Evolutionary conservation across 768 basidiomycete genomes (phyloP).

Genomic region (Kwoniella heveanensis): DNA sequence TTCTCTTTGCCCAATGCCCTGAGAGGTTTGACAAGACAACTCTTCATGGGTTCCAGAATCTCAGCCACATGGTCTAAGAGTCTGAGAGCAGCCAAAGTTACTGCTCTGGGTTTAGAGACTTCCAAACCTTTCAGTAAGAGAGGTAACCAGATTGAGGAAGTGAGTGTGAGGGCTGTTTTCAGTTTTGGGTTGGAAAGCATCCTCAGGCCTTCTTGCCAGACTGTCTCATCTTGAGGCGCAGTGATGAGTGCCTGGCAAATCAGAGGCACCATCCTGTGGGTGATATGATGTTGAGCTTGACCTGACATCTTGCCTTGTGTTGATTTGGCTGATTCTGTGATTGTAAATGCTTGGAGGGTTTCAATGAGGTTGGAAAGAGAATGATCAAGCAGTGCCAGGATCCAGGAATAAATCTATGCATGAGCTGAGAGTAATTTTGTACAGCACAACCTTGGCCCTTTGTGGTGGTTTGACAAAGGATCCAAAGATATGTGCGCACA

Average conservation of each 20-base stretch:
- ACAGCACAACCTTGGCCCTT: conserved; percentile 1
- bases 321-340: conserved; percentile 4
- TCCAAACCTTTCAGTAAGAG: conserved; percentile 44
- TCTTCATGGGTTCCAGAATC: conserved; percentile 42
- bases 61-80: conserved; percentile 32
- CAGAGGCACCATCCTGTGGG: conserved; percentile 48
- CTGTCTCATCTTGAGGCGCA: conserved; percentile 33
- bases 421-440: too few relatives aligned
- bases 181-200: conserved; percentile 39
- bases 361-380: too few relatives aligned
- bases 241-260: conserved; percentile 47
- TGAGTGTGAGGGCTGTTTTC: conserved; percentile 30
- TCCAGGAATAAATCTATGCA: too few relatives aligned
- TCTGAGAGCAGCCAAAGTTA: conserved; percentile 32
- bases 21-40: conserved; percentile 45
- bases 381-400: too few relatives aligned
- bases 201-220: conserved; percentile 46
- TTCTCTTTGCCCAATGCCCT: conserved; percentile 25
- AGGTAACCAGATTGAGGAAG: conserved; percentile 49
- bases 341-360: not conserved
- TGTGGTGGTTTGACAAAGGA: conserved; percentile 7
- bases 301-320: conserved; percentile 39
- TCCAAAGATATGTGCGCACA: too few relatives aligned
- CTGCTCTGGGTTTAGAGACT: conserved; percentile 21
- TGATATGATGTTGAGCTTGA: conserved; percentile 40